Base-by-base conservation (phyloP, 352 stramenopile genomes). In the Globisporangium camurandrum region DNA sequence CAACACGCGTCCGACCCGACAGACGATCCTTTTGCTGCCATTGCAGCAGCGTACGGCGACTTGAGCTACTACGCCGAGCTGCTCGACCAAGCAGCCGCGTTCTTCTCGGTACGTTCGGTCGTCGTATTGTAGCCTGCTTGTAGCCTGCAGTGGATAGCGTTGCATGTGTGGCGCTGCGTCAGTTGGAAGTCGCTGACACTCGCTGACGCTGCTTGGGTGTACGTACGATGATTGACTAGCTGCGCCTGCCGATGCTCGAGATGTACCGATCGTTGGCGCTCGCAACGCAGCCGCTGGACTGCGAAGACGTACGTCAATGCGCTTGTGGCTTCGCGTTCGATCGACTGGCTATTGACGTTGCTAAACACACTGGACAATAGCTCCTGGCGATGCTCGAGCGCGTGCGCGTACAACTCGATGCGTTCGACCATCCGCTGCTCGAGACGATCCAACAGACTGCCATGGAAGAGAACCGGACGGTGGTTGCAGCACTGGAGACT, bases 91-190 rank as follows among this genome's bases (percentile, higher is more conserved):
- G 72, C 71, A 3, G 67, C 80, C 9, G 69, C 85, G 48, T 92
- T 92, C 43, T 89, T 92, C 57, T 75, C 75, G 54, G 76, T 91
- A 42, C 27, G 69, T 72, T n/a, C n/a, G n/a, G n/a, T n/a, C n/a
- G n/a, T n/a, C n/a, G n/a, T n/a, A n/a, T n/a, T n/a, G n/a, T n/a
- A n/a, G n/a, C n/a, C n/a, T n/a, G n/a, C n/a, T n/a, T n/a, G n/a
- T n/a, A n/a, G n/a, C n/a, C 16, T n/a, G 24, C 2, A 9, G 5
- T 46, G 31, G 1, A 34, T 12, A 34, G 34, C 12, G 19, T 7
- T 23, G 11, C 14, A 10, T n/a, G 24, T 19, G 5, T 20, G 39
- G 8, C 4, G 16, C 49, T 8, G 4, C 45, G 49, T 52, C 11
- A 19, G n/a, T 17, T 31, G 19, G 20, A 50, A 40, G 40, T 34